Base-by-base conservation (phyloP, 176 grass and related monocot species). In the Juncus effusus region DNA sequence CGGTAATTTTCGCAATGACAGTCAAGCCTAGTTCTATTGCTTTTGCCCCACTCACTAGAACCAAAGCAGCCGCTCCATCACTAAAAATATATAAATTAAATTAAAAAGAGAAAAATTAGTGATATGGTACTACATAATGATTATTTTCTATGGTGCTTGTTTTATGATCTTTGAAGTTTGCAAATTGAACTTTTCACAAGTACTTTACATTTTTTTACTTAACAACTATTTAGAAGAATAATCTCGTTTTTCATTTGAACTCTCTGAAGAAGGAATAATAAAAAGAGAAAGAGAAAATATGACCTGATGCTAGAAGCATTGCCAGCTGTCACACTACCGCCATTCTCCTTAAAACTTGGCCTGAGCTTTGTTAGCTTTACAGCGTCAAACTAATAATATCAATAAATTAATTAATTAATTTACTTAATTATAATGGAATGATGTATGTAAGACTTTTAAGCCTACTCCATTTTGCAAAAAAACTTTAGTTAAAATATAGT, bases 241-340 rank as follows among this genome's bases (percentile, higher is more conserved):
- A 28, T 28, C 19, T 28, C 19, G 19, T 28, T 28, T 28, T 28
- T 28, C 19, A 28, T 28, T 28, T 28, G 19, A 28, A 28, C 19
- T 66, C 13, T 13, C 57, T 60, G 28, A 51, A 61, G n/a, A 51
- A 53, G 8, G 47, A 45, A 50, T 10, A 69, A 68, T 15, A 35
- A 59, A 19, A 14, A 44, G 38, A 67, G 37, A 10, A 51, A 39
- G 14, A 65, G 59, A 36, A 15, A 51, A 10, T 66, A 55, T 28
- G 45, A 90, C 87, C 87, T 90, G 57, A 81, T 83, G 56, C 90
- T 96, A 85, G 91, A 96, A 53, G 91, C 81, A 64, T 96, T 96
- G 47, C 91, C 91, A 74, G 91, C 91, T 61, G 91, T 96, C 74
- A 96, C 87, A 13, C 81, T 96, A 6, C 87, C 91, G 54, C 65